A percentile compares a stretch with the other conserved stretches of the same genome.
phyloP scores from a whole-genome alignment of 2,329 filamentous ascomycete genomes.

The Aspergillus puulaauensis region DNA sequence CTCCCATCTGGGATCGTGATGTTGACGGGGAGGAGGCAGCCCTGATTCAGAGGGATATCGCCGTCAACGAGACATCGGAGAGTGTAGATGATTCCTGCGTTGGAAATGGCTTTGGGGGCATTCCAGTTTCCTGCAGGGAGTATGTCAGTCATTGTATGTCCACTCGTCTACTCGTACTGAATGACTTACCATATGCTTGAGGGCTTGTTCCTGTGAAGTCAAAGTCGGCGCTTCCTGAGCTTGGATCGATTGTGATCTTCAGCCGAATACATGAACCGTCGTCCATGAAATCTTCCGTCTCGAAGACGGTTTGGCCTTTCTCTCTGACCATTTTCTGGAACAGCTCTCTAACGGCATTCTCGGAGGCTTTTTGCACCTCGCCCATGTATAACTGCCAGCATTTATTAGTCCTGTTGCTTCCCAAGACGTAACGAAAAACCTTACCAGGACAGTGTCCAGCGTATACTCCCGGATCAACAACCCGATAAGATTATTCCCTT shows the following conservation, averaged over 20 bases:
- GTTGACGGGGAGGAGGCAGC: constrained; percentile 73
- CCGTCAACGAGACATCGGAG: constrained; percentile 75
- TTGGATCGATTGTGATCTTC: constrained; percentile 70
- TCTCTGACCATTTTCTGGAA: constrained; percentile 69
- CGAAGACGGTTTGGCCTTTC: constrained; percentile 57
- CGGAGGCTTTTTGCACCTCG: constrained; percentile 78
- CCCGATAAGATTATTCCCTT: too few relatives aligned
- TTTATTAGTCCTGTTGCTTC: too few relatives aligned
- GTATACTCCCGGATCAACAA: constrained; percentile 39
- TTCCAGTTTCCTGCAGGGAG: constrained; percentile 60
- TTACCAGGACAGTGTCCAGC: constrained; percentile 62
- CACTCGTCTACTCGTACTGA: too few relatives aligned
- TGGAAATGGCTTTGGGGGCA: constrained; percentile 77
- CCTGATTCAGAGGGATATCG: constrained; percentile 84
- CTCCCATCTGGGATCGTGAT: constrained; percentile 68
- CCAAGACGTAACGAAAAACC: too few relatives aligned
- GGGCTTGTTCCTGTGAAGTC: constrained; percentile 77
- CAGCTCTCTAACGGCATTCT: constrained; percentile 70
- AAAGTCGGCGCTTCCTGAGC: constrained; percentile 75
- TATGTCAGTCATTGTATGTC: too few relatives aligned
- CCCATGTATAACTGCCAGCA: constrained; percentile 71
- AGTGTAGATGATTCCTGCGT: constrained; percentile 83
- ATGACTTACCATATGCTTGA: constrained; percentile 63
- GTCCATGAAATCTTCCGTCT: constrained; percentile 81
- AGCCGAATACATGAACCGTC: constrained; percentile 77